Base-by-base conservation (phyloP, 495 filamentous ascomycete species). In the Podospora pseudocomata region DNA sequence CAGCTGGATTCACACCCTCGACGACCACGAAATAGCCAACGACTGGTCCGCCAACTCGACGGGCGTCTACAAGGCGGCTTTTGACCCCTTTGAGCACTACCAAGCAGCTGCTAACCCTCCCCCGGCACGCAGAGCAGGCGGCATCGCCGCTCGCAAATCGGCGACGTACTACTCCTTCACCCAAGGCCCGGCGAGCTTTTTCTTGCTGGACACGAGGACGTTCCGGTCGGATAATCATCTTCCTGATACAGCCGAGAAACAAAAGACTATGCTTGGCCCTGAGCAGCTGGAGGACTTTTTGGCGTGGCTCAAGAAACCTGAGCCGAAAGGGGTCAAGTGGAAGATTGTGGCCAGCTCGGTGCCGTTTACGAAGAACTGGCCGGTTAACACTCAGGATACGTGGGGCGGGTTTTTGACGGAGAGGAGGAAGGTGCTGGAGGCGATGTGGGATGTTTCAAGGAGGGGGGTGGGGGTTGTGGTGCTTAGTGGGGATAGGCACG, bases 281-380 rank as follows among this genome's bases (percentile, higher is more conserved):
- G 83, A 86, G 3, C 95, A 99, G 74, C 87, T 95, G 0, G 82
- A 86, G 18, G 92, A 93, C 67, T 85, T 99, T 13, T 81, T 97
- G 18, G 79, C 83, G 4, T 99, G 89, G 83, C 83, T 99, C n/a
- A 73, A 73, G 39, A 83, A 83, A 7, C 88, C 89, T 0, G 88
- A 91, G 65, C 89, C 89, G 0, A 81, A 80, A 49, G 92, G 92
- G 13, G 91, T 97, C 0, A 89, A 90, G 67, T 99, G 94, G 94
- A 98, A 98, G 80, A 88, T 99, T 74, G 79, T 99, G 49, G 87
- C 91, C 5, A 92, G 90, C 60, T 91, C 89, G 32, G 88, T 97
- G 34, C 95, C 95, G 0, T 97, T 99, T 79, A 98, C 95, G 16
- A 94, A 96, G 78, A 99, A 99, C 79, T 99, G 95, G 95, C 88